Evolutionary conservation across 2,329 filamentous ascomycete species (phyloP).

Genomic region (Xylaria digitata): DNA sequence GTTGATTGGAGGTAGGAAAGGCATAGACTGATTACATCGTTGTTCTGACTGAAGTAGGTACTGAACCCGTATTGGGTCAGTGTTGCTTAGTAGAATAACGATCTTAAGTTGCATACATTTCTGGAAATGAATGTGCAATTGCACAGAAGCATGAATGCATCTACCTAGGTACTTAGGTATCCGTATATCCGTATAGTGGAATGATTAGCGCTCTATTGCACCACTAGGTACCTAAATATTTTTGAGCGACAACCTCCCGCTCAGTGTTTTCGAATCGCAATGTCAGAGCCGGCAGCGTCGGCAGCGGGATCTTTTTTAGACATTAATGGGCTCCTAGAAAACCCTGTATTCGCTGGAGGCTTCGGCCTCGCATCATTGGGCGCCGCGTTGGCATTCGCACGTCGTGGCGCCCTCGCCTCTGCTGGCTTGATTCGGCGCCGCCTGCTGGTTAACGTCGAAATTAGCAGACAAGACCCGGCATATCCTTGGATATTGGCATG

Average conservation of each 20-base stretch:
- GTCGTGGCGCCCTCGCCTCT: conserved; percentile 78
- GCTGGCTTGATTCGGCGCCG: conserved; percentile 82
- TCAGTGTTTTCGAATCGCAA: conserved; percentile 37
- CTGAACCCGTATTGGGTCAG: too few species aligned
- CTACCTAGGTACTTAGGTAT: not conserved
- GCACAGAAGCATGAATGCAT: not conserved
- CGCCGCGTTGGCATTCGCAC: conserved; percentile 81
- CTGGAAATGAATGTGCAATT: not conserved
- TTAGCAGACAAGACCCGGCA: conserved; percentile 91
- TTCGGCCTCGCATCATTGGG: conserved; percentile 92
- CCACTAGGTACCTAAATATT: too few species aligned
- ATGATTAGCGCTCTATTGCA: not conserved
- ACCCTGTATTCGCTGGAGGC: conserved; percentile 75
- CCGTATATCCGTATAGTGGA: not conserved
- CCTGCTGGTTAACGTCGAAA: conserved; percentile 94
- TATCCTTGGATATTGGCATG: conserved; percentile 96
- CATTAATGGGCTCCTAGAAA: conserved; percentile 70
- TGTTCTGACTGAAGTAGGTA: too few species aligned
- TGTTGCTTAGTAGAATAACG: too few species aligned
- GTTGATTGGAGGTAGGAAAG: too few species aligned
- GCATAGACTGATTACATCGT: too few species aligned
- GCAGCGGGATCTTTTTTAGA: conserved; percentile 52
- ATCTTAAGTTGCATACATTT: too few species aligned
- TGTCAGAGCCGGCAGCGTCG: conserved; percentile 45
- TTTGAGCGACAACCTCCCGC: not conserved